Base-by-base conservation (phyloP, 495 filamentous ascomycete genomes). In the Penicillium paxilli region DNA sequence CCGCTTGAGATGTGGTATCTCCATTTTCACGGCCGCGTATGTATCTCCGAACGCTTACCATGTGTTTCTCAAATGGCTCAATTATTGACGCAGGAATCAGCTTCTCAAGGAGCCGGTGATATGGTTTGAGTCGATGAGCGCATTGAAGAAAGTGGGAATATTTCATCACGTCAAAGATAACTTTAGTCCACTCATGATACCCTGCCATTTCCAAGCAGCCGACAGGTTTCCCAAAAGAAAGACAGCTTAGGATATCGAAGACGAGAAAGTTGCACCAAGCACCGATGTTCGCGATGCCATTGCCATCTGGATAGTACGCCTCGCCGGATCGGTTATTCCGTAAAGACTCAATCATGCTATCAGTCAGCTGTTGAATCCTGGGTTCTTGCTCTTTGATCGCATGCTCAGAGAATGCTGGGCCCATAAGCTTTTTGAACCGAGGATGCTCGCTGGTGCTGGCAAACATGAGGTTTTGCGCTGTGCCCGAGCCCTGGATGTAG, bases 211-310 rank as follows among this genome's bases (percentile, higher is more conserved):
- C 24, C 1, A 58, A 20, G 25, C 38, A 49, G 4, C 54, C 58
- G 5, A 55, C 32, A 0, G 51, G 35, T 21, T 58, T 57, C 1
- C 56, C 56, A 45, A 63, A 63, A 2, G 55, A 44, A n/a, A 63
- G 35, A 5, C 42, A 47, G 20, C 46, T 52, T 38, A 50, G 24
- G 21, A 58, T 53, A 17, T 63, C 59, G n/a, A 49, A 55, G 2
- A 49, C 33, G 12, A 52, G 22, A 51, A 63, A 63, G 38, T 52
- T 63, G 12, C 51, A 28, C 56, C 59, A 63, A 25, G 58, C 44
- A 1, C 44, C 47, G 14, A 62, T 40, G 22, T 62, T 51, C 22
- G 56, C 44, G 37, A 47, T 16, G 22, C 44, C 54, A 10, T 40
- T 23, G 3, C 28, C 30, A 19, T 52, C 37, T 16, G 49, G 49